Conservation (phyloP, 352 stramenopile genomes). For the Halophytophthora batemanensis region DNA sequence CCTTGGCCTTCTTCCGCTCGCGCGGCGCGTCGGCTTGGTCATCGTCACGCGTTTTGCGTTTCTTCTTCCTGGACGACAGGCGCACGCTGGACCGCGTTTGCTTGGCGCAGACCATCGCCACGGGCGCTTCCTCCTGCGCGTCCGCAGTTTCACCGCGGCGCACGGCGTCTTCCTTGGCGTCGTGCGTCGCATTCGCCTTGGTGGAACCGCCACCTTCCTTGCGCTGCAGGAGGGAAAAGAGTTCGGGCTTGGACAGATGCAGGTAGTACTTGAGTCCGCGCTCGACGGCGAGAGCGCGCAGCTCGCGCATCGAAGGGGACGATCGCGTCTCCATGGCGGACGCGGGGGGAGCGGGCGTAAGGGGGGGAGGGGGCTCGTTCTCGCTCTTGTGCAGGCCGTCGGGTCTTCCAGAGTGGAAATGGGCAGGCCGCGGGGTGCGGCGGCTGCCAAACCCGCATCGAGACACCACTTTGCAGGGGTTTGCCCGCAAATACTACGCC, state of each 20-base stretch:
- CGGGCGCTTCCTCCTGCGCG: too few species aligned
- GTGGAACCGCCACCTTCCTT: constrained; percentile 59
- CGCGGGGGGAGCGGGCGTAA: neutral
- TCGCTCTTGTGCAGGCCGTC: constrained; percentile 11
- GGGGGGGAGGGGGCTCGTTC: constrained; percentile 5
- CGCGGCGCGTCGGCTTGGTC: constrained; percentile 13
- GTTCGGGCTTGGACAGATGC: constrained; percentile 77
- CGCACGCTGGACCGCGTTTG: constrained; percentile 56
- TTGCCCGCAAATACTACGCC: too few species aligned
- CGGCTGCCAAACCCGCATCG: constrained; percentile 32
- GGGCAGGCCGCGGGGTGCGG: constrained; percentile 14
- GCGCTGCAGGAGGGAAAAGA: constrained; percentile 72
- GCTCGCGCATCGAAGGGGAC: constrained; percentile 76
- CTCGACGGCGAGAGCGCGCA: constrained; percentile 62
- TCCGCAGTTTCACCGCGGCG: constrained; percentile 16
- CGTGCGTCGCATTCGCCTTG: neutral
- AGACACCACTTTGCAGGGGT: too few species aligned
- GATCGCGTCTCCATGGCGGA: constrained; percentile 73
- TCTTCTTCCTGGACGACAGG: constrained; percentile 40
- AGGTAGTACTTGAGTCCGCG: constrained; percentile 83
- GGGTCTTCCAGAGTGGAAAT: constrained; percentile 24
- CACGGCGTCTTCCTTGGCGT: constrained; percentile 14
- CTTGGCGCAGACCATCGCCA: too few species aligned
- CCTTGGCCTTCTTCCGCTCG: constrained; percentile 55
- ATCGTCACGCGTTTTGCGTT: constrained; percentile 43